Evolutionary conservation across 257 asterid species (phyloP).

Genomic region (Perilla frutescens): DNA sequence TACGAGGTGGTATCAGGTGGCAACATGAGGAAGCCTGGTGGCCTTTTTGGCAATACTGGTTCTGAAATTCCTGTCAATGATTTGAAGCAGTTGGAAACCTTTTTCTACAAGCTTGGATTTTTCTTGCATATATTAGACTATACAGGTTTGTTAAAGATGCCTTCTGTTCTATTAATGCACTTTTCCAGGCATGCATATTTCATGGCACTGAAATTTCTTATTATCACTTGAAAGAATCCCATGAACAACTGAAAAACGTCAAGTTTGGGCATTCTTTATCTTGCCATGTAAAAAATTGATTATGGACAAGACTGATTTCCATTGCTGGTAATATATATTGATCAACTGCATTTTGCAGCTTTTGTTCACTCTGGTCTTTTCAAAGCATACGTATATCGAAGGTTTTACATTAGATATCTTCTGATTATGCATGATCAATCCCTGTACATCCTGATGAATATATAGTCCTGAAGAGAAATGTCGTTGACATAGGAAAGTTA

Average conservation of each 20-base stretch:
- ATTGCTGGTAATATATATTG: neutral
- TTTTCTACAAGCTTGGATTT: conserved; percentile 99
- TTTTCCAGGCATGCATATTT: neutral
- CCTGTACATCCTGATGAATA: conserved; percentile 8
- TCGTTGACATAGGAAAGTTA: conserved; percentile 14
- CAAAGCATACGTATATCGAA: neutral
- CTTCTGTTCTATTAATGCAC: neutral
- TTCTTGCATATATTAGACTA: conserved; percentile 92
- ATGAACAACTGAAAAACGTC: neutral
- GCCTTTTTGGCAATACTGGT: conserved; percentile 94
- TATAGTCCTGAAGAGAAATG: conserved; percentile 8
- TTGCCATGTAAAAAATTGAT: neutral
- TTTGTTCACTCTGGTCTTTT: conserved; percentile 20
- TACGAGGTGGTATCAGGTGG: conserved; percentile 99
- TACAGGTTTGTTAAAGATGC: conserved; percentile 61
- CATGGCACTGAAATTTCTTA: conserved; percentile 10
- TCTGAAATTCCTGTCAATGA: conserved; percentile 95
- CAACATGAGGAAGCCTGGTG: conserved; percentile 97
- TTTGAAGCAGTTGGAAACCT: conserved; percentile 90
- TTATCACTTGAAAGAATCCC: neutral
- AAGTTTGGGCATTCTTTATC: conserved; percentile 14
- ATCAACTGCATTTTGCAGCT: neutral
- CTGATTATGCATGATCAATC: conserved; percentile 18
- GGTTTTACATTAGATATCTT: conserved; percentile 1
- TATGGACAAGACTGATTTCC: neutral